A percentile compares a stretch with the other conserved stretches of the same genome.
phyloP scores from a whole-genome alignment of 176 grass and related monocot genomes.

The Zoysia japonica region DNA sequence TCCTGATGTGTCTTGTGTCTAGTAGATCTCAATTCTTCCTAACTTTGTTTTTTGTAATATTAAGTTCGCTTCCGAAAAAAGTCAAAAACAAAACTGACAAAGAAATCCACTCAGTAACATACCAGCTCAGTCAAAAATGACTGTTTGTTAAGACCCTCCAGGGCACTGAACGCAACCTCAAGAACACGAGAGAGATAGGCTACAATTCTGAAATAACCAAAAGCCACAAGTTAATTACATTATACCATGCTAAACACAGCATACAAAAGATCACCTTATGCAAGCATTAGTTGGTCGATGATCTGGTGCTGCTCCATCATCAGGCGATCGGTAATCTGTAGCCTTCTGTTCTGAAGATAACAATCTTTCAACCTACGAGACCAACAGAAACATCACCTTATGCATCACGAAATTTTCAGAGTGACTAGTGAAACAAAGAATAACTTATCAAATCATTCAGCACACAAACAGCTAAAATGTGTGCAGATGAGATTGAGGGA shows the following conservation, averaged over 20 bases:
- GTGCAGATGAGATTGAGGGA: not conserved
- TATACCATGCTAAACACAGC: constrained; percentile 31
- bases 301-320: constrained; percentile 93
- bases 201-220: constrained; percentile 82
- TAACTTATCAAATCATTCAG: constrained; percentile 11
- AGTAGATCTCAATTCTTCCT: not conserved
- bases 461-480: not conserved
- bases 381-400: constrained; percentile 26
- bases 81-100: not conserved
- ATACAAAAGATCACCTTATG: constrained; percentile 66
- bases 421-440: not conserved
- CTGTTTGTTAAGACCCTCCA: constrained; percentile 98
- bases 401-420: constrained; percentile 23
- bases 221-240: constrained; percentile 39
- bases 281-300: constrained; percentile 97
- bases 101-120: constrained; percentile 35
- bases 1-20: not conserved
- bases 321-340: constrained; percentile 87
- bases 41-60: constrained; percentile 17
- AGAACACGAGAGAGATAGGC: constrained; percentile 97
- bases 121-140: constrained; percentile 99
- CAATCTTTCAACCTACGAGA: constrained; percentile 84
- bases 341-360: constrained; percentile 93
- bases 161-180: constrained; percentile 91
- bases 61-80: constrained; percentile 1